phyloP scores from a whole-genome alignment of 305 asterid species.

The Coffea humblotiana region DNA sequence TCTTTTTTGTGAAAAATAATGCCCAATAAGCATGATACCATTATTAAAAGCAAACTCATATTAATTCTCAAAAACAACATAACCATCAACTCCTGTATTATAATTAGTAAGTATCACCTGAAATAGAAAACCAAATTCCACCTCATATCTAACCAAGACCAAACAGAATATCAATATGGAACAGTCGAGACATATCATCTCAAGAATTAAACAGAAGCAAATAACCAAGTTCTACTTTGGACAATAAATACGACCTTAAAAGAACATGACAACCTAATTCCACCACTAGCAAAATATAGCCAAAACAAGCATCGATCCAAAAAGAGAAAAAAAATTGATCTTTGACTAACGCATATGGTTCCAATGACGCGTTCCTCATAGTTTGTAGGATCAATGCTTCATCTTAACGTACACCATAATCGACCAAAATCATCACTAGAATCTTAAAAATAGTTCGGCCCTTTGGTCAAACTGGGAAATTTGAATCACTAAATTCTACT shows the following conservation, averaged over 20 bases:
- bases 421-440: neutral
- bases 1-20: neutral
- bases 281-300: neutral
- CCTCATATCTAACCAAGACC: neutral
- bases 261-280: neutral
- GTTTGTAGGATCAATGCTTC: neutral
- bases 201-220: no score
- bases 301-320: neutral
- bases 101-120: neutral
- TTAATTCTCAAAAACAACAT: neutral
- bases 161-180: neutral
- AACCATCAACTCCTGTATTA: neutral
- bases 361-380: neutral
- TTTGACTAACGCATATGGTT: no score
- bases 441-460: neutral
- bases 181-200: neutral
- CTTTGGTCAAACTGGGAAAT: no score
- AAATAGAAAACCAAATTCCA: no score
- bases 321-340: neutral
- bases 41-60: neutral
- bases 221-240: neutral
- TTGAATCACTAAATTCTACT: neutral
- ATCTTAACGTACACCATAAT: neutral
- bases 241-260: neutral
- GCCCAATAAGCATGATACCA: neutral